Evolutionary conservation across 805 yeast genomes (phyloP).

Genomic region (Priceomyces melissophilus): DNA sequence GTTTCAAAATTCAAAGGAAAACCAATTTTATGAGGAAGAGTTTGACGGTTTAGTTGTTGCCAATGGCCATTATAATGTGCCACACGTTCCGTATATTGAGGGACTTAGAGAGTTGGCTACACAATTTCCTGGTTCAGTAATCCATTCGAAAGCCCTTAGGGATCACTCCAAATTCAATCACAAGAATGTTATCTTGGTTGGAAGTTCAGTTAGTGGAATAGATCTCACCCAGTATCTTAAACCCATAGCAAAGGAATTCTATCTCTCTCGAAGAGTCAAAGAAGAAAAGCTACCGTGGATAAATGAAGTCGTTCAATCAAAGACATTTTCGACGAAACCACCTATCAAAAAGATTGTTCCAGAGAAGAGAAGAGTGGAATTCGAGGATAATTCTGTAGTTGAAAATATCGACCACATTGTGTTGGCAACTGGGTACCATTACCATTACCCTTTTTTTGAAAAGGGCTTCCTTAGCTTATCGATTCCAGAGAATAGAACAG

Average conservation of each 20-base stretch:
- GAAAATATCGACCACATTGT: constrained; percentile 15
- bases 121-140: constrained; percentile 20
- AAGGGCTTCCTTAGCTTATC: constrained; percentile 11
- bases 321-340: constrained; percentile 22
- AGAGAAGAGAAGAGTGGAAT: constrained; percentile 11
- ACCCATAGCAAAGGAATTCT: constrained; percentile 14
- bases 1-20: constrained; percentile 11
- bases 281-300: constrained; percentile 1
- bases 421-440: constrained; percentile 23
- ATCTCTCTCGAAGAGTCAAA: constrained; percentile 8
- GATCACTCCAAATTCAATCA: constrained; percentile 24
- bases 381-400: constrained; percentile 15
- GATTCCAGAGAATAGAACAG: constrained; percentile 13
- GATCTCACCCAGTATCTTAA: constrained; percentile 42
- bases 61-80: constrained; percentile 36
- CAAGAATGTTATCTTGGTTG: constrained; percentile 44
- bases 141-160: constrained; percentile 33
- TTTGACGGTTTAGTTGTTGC: constrained; percentile 43
- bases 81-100: constrained; percentile 29
- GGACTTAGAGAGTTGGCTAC: constrained; percentile 31
- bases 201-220: constrained; percentile 38
- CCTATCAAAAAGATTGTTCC: constrained; percentile 8
- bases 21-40: constrained; percentile 41
- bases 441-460: constrained; percentile 21
- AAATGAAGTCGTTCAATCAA: constrained; percentile 8